phyloP scores from a whole-genome alignment of 2,329 filamentous ascomycete species.

The Macrophomina phaseolina region DNA sequence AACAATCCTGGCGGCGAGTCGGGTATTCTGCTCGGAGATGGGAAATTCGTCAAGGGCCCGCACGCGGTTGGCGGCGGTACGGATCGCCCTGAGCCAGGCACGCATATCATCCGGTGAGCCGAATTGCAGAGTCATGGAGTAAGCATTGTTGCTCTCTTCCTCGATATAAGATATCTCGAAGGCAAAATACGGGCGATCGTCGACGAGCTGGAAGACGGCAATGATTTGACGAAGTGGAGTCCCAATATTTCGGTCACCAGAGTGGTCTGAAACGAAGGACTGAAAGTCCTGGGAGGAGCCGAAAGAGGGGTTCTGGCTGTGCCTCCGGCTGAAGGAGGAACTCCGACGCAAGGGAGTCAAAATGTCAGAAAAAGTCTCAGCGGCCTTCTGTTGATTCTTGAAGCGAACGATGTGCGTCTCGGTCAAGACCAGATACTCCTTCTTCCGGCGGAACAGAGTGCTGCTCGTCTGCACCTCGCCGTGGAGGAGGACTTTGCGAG shows the following conservation, averaged over 20 bases:
- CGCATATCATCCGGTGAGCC: conserved; percentile 69
- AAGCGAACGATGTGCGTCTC: conserved; percentile 71
- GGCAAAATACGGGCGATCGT: conserved; percentile 69
- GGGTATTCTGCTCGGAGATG: conserved; percentile 64
- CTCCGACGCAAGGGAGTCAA: conserved; percentile 37
- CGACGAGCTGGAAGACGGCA: conserved; percentile 70
- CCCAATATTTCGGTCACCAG: conserved; percentile 61
- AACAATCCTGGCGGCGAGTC: conserved; percentile 66
- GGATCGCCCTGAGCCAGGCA: conserved; percentile 68
- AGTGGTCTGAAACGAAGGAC: conserved; percentile 54
- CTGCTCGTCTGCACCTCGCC: conserved; percentile 74
- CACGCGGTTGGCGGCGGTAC: conserved; percentile 63
- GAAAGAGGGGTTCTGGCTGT: conserved; percentile 64
- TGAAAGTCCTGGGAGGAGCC: conserved; percentile 68
- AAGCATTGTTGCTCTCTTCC: conserved; percentile 65
- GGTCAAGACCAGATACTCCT: conserved; percentile 73
- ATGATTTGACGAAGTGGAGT: conserved; percentile 70
- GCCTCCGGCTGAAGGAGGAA: conserved; percentile 58
- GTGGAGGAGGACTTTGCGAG: conserved; percentile 63
- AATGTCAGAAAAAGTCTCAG: conserved; percentile 62
- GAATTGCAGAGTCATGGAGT: conserved; percentile 68
- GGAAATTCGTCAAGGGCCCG: conserved; percentile 58
- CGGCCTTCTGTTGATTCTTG: conserved; percentile 70
- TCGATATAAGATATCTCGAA: conserved; percentile 73
- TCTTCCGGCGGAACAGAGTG: conserved; percentile 74